Evolutionary conservation across 495 filamentous ascomycete species (phyloP).

Genomic region (Talaromyces liani): DNA sequence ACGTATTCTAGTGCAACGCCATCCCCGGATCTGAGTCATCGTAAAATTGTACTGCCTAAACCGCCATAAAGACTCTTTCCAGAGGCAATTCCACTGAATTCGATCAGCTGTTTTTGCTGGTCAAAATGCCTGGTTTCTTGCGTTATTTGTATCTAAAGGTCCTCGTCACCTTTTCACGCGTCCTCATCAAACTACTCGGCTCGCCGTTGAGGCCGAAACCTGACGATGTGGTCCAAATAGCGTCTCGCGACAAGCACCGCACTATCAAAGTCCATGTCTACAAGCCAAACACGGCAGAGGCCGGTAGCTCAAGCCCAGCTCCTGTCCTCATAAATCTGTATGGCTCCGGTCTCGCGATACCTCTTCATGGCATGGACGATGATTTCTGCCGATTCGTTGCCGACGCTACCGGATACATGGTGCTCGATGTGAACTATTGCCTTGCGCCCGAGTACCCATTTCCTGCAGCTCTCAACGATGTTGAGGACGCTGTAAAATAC

Average conservation of each 20-base stretch:
- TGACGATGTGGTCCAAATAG: conserved; percentile 29
- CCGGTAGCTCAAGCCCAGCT: conserved; percentile 12
- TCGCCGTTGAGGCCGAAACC: conserved; percentile 10
- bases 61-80: background rate
- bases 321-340: conserved; percentile 40
- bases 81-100: background rate
- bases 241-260: conserved; percentile 33
- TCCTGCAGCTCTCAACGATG: conserved; percentile 69
- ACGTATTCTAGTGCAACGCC: background rate
- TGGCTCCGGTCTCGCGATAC: conserved; percentile 36
- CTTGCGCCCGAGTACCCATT: conserved; percentile 74
- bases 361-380: conserved; percentile 34
- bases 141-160: background rate
- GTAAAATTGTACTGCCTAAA: background rate
- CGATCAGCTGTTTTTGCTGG: background rate
- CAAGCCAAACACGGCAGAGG: conserved; percentile 12
- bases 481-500: conserved; percentile 35
- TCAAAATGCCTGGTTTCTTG: background rate
- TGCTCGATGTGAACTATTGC: conserved; percentile 60
- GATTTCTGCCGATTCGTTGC: conserved; percentile 32
- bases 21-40: background rate
- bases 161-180: conserved; percentile 1
- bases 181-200: background rate
- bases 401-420: conserved; percentile 27
- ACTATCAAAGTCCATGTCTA: conserved; percentile 42